Evolutionary conservation across 176 grass and related monocot genomes (phyloP).

Genomic region (sorghum (Sorghum bicolor)): Sorghum_bicolor_NCBIv3 NC_012870.2:61404501-61405000

Average conservation of each 20-base stretch:
- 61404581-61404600: background rate
- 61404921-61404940: too few relatives aligned
- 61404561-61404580: background rate
- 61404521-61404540: background rate
- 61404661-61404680: background rate
- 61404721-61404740: background rate
- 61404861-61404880: background rate
- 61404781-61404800: background rate
- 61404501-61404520: background rate
- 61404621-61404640: background rate
- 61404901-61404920: too few relatives aligned
- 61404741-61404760: background rate
- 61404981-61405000: too few relatives aligned
- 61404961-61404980: too few relatives aligned
- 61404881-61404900: slow-evolving; percentile 56
- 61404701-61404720: background rate
- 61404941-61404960: too few relatives aligned
- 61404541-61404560: background rate
- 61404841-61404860: background rate
- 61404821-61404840: background rate
- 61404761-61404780: background rate
- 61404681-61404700: background rate
- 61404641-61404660: background rate
- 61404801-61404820: background rate
- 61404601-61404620: too few relatives aligned